These are phyloP conservation scores for Tillandsia fasciculata DNA, from an alignment of 176 grass and related monocot genomes.

Conservation along the genomic window DNA sequence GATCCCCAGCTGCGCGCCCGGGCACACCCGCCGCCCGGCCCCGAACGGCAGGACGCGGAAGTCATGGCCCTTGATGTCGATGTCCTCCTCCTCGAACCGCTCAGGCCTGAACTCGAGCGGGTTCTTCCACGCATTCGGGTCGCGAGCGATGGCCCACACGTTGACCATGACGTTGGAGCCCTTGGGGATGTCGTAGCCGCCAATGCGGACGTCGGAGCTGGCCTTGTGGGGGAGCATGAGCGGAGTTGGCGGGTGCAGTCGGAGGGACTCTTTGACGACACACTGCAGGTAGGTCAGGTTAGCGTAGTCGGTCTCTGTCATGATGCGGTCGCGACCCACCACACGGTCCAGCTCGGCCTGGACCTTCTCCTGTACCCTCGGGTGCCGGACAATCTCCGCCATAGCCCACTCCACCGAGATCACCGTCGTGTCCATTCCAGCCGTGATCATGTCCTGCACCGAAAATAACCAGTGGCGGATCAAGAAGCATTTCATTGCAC, in stretches of 20 bases:
- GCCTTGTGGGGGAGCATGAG: constrained; percentile 59
- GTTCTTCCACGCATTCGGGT: constrained; percentile 47
- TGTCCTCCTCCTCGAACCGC: constrained; percentile 35
- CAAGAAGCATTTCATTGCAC: too few relatives aligned
- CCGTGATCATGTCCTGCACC: constrained; percentile 60
- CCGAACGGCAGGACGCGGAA: constrained; percentile 56
- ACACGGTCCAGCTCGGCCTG: constrained; percentile 56
- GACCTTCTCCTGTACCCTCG: constrained; percentile 33
- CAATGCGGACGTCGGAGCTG: constrained; percentile 28
- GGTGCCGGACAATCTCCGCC: constrained; percentile 44
- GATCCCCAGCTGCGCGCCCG: constrained; percentile 60
- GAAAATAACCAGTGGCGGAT: neutral
- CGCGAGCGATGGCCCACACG: constrained; percentile 53
- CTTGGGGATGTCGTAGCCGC: constrained; percentile 50
- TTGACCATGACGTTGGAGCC: constrained; percentile 60
- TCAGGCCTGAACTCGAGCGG: constrained; percentile 55
- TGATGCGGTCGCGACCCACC: constrained; percentile 25
- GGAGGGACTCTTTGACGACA: constrained; percentile 52
- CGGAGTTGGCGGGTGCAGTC: constrained; percentile 53
- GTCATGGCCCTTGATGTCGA: constrained; percentile 65
- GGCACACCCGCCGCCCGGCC: constrained; percentile 50
- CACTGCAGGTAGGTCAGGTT: constrained; percentile 54
- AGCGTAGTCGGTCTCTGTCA: constrained; percentile 36
- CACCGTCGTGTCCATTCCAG: constrained; percentile 65
- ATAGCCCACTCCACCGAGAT: constrained; percentile 70